Evolutionary conservation across 1,284 basidiomycete species (phyloP).

Genomic region (Cronartium ribicola): DNA sequence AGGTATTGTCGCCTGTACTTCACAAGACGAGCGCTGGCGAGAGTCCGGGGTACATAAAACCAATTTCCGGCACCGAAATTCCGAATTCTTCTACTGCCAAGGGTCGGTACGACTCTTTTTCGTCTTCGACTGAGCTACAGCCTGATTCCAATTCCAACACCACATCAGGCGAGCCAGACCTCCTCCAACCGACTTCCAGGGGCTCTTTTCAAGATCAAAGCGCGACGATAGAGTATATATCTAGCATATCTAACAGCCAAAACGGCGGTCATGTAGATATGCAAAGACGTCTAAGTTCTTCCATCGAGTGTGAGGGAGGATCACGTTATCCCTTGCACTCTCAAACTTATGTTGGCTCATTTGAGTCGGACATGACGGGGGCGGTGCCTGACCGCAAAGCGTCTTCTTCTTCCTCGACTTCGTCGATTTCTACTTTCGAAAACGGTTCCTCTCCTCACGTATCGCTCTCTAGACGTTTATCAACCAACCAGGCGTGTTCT

Average conservation of each 20-base stretch:
- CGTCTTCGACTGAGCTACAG: neutral
- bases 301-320: neutral
- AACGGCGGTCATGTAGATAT: neutral
- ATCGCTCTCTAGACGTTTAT: slow-evolving; percentile 11
- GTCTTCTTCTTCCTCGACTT: slow-evolving; percentile 20
- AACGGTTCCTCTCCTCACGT: slow-evolving; percentile 12
- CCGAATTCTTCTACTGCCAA: neutral
- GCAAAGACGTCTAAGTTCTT: neutral
- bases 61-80: neutral
- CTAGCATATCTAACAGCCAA: neutral
- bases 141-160: neutral
- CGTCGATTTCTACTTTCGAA: slow-evolving; percentile 27
- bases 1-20: slow-evolving; percentile 1
- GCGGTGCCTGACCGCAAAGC: slow-evolving; percentile 3
- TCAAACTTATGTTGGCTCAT: neutral
- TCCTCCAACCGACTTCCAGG: neutral
- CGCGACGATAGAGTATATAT: neutral
- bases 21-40: slow-evolving; percentile 8
- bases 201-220: neutral
- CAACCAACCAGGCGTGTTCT: neutral
- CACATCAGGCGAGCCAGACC: neutral
- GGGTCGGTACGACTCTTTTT: neutral
- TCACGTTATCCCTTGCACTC: neutral
- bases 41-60: neutral
- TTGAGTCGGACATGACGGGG: neutral